These are phyloP conservation scores for sweet orange (Citrus sinensis) DNA, from an alignment of 345 rosid species.

Conservation along the genomic window DNA sequence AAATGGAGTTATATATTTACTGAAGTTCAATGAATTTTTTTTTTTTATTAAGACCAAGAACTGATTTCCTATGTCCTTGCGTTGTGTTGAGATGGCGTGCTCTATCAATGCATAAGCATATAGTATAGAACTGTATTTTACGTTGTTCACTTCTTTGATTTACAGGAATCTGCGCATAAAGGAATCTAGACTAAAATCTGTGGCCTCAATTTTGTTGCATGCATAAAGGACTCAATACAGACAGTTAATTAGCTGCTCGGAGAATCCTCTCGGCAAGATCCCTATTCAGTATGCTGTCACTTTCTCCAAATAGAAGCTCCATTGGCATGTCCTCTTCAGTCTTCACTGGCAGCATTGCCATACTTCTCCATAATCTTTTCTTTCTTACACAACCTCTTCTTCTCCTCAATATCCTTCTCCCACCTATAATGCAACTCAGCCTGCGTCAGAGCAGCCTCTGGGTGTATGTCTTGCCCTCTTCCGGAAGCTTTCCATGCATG, in stretches of 20 bases:
- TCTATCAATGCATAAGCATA: background rate
- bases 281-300: constrained; percentile 70
- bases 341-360: constrained; percentile 64
- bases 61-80: background rate
- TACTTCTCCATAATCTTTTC: constrained; percentile 59
- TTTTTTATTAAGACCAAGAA: background rate
- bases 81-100: background rate
- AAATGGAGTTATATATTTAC: no score
- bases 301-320: constrained; percentile 66
- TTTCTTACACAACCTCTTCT: constrained; percentile 43
- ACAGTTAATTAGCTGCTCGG: background rate
- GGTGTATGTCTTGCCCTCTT: constrained; percentile 69
- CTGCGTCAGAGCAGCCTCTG: constrained; percentile 76
- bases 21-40: no score
- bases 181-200: background rate
- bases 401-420: constrained; percentile 46
- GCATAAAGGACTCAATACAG: background rate
- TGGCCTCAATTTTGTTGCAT: background rate
- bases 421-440: constrained; percentile 59
- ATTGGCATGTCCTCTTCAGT: constrained; percentile 52
- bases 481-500: constrained; percentile 55
- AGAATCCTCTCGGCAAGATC: constrained; percentile 58
- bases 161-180: no score
- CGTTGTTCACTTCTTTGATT: no score
- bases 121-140: background rate